Conservation (phyloP, 805 yeast genomes). For the Komagataella pseudopastoris region DNA sequence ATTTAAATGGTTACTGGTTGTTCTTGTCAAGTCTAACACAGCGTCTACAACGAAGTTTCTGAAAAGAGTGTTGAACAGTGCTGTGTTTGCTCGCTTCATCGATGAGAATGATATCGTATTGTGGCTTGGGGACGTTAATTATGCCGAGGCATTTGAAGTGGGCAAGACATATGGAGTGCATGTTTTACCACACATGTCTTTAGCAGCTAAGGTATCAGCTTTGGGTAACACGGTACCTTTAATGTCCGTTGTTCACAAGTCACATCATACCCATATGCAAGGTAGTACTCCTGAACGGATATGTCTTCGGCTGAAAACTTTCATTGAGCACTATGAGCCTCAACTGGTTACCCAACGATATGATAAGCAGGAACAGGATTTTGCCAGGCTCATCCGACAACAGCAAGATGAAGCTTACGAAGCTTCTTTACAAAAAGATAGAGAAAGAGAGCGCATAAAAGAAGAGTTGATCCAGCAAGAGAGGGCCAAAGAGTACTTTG, state of each 20-base stretch:
- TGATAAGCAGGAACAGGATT: conserved; percentile 46
- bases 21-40: conserved; percentile 33
- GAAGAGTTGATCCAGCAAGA: conserved; percentile 20
- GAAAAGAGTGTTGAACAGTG: conserved; percentile 30
- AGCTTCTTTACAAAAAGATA: conserved; percentile 44
- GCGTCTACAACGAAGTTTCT: conserved; percentile 28
- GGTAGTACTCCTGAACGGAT: conserved; percentile 14
- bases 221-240: conserved; percentile 32
- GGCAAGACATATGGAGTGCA: conserved; percentile 40
- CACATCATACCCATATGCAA: conserved; percentile 17
- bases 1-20: conserved; percentile 37
- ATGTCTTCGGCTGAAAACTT: conserved; percentile 21
- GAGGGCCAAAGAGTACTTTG: conserved; percentile 10
- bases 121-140: conserved; percentile 51
- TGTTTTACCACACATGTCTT: conserved; percentile 39
- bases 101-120: conserved; percentile 32
- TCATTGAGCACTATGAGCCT: conserved; percentile 42
- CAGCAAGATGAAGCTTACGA: conserved; percentile 59
- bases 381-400: conserved; percentile 42
- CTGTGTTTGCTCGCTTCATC: conserved; percentile 23
- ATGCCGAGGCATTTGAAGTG: conserved; percentile 54
- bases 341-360: conserved; percentile 45
- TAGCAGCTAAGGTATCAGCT: conserved; percentile 42
- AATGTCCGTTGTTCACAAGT: conserved; percentile 33
- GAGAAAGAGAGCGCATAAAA: conserved; percentile 23